Base-by-base conservation (phyloP, 495 filamentous ascomycete genomes). In the Podospora bellae-mahoneyi region DNA sequence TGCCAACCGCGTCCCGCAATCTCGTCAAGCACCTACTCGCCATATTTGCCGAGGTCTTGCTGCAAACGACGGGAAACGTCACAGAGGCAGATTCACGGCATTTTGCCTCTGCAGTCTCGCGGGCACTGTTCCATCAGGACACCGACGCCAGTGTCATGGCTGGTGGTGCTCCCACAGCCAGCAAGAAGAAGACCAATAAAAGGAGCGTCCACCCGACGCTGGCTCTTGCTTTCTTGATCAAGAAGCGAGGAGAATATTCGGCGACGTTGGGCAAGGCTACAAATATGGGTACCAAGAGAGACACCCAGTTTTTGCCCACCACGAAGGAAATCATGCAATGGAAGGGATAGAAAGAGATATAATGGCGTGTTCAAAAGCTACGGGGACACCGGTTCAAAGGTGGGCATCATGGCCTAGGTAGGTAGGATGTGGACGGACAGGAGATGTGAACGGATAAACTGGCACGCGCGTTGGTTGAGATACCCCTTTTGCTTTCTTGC, bases 291-390 rank as follows among this genome's bases (percentile, higher is more conserved):
- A 20, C 26, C 0, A 68, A 62, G 69, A 65, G 65, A 53, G 71
- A 64, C 1, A 65, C 68, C 2, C 65, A 67, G 28, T 77, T 76
- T 13, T 62, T 76, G 69, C 75, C 75, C 15, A 75, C 62, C 9
- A 76, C 74, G 15, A 71, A 62, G 72, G 75, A 77, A 71, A 76
- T 77, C 5, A 64, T 76, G 75, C 72, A 72, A 68, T 77, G 75
- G 75, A 77, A 71, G 71, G 72, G 69, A 15, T 59, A 64, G n/a
- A 3, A 13, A 54, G 26, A 65, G 23, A 57, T 39, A 13, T 2
- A 1, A 10, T 23, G 3, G 0, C 57, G 19, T 23, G 18, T 15
- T 39, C 15, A 18, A 18, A 16, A 57, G 16, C 23, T 19, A 39
- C 32, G n/a, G 6, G 18, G 16, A 5, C 7, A 23, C 28, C n/a